These are phyloP conservation scores for Linum usitatissimum DNA, from an alignment of 345 rosid species.

Conservation along the genomic window DNA sequence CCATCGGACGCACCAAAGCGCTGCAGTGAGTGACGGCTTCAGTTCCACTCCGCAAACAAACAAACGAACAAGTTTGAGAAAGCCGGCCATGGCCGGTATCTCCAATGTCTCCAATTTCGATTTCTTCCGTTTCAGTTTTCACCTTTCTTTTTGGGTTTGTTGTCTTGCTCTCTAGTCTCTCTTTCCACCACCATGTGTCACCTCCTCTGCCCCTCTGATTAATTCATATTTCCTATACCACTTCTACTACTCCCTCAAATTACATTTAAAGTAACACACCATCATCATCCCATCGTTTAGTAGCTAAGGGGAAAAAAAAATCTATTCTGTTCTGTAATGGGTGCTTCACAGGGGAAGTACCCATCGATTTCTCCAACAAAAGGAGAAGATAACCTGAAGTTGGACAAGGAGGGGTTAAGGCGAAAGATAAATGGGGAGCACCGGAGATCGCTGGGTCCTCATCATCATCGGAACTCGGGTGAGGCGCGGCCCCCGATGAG, in stretches of 20 bases:
- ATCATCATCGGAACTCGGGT: conserved; percentile 29
- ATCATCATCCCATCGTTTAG: too few species aligned
- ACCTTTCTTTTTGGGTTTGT: conserved; percentile 6
- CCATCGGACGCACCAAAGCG: background rate
- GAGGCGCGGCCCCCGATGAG: conserved; percentile 9
- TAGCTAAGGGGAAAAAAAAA: too few species aligned
- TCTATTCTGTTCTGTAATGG: conserved; percentile 12
- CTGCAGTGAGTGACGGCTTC: background rate
- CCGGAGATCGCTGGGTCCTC: background rate
- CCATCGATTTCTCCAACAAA: too few species aligned
- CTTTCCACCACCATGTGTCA: conserved; percentile 23
- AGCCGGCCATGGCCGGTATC: conserved; percentile 46
- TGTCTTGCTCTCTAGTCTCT: background rate
- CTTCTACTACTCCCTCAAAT: conserved; percentile 3
- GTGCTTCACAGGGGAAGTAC: conserved; percentile 45
- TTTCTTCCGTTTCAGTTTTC: conserved; percentile 7
- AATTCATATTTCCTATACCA: background rate
- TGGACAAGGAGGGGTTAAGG: conserved; percentile 34
- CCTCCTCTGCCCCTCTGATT: background rate
- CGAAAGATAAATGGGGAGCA: conserved; percentile 3
- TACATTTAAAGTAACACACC: background rate
- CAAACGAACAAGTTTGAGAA: conserved; percentile 11
- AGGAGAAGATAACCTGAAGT: conserved; percentile 32
- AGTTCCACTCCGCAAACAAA: background rate
- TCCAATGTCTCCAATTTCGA: conserved; percentile 10